Base-by-base conservation (phyloP, 441 rosid species). In the Daphne laureola region DNA sequence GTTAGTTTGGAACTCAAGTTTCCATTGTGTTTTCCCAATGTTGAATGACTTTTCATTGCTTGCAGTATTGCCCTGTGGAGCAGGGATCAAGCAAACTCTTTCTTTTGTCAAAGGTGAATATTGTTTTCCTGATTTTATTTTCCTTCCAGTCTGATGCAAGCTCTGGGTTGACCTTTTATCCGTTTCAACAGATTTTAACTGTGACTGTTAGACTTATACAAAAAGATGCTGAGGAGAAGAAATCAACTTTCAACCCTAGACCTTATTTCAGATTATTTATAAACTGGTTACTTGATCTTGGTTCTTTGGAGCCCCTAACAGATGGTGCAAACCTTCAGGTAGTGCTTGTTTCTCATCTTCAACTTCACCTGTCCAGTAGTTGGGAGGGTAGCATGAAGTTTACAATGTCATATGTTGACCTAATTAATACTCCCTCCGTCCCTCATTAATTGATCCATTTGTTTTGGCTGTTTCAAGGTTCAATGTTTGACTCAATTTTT, bases 261-360 rank as follows among this genome's bases (percentile, higher is more conserved):
- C 96, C 99, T 14, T 94, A 87, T 75, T 94, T 94, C 68, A 85
- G 99, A 80, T 70, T 90, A 73, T 84, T 87, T 71, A 79, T 90
- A 35, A 86, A 88, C 74, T 94, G 90, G 94, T 73, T 94, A 58
- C 61, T 82, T 38, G 98, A 94, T 68, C 75, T 90, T 36, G 77
- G 77, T 61, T 82, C 90, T 40, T 44, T 73, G 60, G 94, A 90
- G 25, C 80, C 88, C 62, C 78, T 78, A 59, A 54, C 65, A 58
- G 95, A 90, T 71, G 84, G 86, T 71, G 68, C 76, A 62, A 84
- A 71, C 77, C 81, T 86, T 72, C 99, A 86, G 90, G 99, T 87
- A 69, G 38, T 46, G 48, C 17, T 21, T 21, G 1, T 21, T 21
- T 21, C 25, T 21, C 25, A 21, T 14, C 46, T 14, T 43, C 50